phyloP scores from a whole-genome alignment of 768 basidiomycete genomes.

The Holtermanniella nyarrowii region DNA sequence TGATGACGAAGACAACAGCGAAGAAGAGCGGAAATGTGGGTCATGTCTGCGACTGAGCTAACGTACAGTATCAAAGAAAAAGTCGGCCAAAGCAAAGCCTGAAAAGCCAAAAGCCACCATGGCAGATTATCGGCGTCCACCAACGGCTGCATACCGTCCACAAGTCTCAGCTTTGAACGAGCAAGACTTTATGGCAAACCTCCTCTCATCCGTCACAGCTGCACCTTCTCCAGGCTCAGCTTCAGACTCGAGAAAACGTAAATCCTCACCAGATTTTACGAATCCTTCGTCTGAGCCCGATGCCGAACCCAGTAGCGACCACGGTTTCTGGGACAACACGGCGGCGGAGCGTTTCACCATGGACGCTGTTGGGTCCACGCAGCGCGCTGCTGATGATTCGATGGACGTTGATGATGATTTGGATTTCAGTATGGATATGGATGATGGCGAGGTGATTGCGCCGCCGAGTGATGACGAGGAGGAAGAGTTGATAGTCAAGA shows the following conservation, averaged over 20 bases:
- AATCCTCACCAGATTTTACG: conserved; percentile 36
- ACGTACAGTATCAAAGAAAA: conserved; percentile 27
- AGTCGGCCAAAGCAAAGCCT: conserved; percentile 46
- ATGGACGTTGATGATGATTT: conserved; percentile 12
- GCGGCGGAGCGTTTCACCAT: conserved; percentile 21
- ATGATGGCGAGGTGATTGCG: conserved; percentile 16
- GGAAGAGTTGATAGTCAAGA: conserved; percentile 27
- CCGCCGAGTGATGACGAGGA: conserved; percentile 24
- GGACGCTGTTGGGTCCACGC: conserved; percentile 34
- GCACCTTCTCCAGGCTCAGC: conserved; percentile 16
- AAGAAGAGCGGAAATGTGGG: conserved; percentile 44
- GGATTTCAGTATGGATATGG: conserved; percentile 23
- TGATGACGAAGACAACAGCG: conserved; percentile 46
- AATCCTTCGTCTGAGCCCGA: conserved; percentile 33
- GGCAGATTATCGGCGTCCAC: conserved; percentile 39
- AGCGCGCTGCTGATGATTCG: conserved; percentile 20
- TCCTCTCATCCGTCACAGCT: conserved; percentile 51
- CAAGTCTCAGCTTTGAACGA: conserved; percentile 67
- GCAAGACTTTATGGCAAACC: conserved; percentile 72
- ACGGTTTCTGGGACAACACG: conserved; percentile 13
- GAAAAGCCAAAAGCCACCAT: conserved; percentile 11
- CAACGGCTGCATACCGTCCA: conserved; percentile 55
- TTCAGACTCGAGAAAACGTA: conserved; percentile 51
- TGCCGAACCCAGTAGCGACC: conserved; percentile 28
- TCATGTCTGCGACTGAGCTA: not conserved